Evolutionary conservation across 805 yeast species (phyloP), one percentile per base, ranked within the genome.

Genomic region (Isabelozyma gotoi): DNA sequence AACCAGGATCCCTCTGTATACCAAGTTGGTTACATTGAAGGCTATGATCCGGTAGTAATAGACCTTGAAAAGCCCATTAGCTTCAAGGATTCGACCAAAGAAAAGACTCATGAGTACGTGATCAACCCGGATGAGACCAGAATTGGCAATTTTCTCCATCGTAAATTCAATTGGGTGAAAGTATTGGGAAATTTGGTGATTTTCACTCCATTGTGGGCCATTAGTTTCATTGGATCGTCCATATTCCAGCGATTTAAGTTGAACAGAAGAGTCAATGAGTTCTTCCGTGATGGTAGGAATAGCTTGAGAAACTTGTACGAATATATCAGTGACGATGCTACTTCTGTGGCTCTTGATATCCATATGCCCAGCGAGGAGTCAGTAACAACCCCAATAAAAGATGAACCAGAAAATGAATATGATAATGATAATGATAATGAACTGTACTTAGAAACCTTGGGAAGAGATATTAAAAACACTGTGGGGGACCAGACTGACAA

Each of bases 401-500:
- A 31, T 6, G 41, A 43, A 27, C 29, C 29, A 21, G 29, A 21
- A n/a, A n/a, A n/a, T n/a, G n/a, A n/a, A n/a, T n/a, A n/a, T n/a
- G n/a, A n/a, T n/a, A n/a, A n/a, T n/a, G n/a, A n/a, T n/a, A 5
- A 32, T 3, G 34, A 32, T 8, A 15, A 43, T 6, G 47, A 37
- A 6, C 19, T 42, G 2, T 36, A 44, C 7, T 27, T 53, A 16
- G 45, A 42, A 16, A 39, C 38, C 5, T 37, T 56, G 17, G 60
- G 55, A 33, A 36, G 41, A 21, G 55, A 51, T 11, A 31, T 58
- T 27, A 33, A 52, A 5, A 52, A 54, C 20, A 69, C 74, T 14
- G 62, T 84, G 17, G 76, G 75, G 21, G 87, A 82, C 49, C 81
- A 78, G 44, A 80, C 84, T 12, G 90, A 84, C 47, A 74, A 66